A percentile compares a stretch with the other conserved stretches of the same genome.
Evolutionary conservation across 108 stramenopile genomes (phyloP).

Genomic region (Aureococcus anophagefferens): DNA sequence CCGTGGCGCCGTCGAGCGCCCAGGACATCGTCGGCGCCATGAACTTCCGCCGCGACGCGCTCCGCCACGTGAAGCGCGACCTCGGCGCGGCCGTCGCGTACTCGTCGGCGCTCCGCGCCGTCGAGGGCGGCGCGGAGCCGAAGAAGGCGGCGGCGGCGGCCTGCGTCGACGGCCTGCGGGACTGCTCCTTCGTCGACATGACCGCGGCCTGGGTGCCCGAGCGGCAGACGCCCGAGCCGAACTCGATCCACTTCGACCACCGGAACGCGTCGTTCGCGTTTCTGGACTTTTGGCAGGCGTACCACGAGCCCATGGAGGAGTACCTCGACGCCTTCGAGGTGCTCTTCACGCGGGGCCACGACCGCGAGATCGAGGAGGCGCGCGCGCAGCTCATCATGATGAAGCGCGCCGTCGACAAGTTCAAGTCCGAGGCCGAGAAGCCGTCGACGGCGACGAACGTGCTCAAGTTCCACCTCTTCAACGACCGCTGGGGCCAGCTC

Average conservation of each 20-base stretch:
- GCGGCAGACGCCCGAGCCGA: not conserved
- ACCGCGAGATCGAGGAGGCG: not conserved
- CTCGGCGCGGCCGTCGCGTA: not conserved
- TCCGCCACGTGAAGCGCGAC: not conserved
- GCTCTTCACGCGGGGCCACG: not conserved
- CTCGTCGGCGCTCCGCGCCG: not conserved
- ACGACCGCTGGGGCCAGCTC: not conserved
- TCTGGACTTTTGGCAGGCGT: not conserved
- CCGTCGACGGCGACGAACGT: not conserved
- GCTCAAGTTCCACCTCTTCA: not conserved
- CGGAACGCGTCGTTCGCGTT: not conserved
- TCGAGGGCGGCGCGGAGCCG: not conserved
- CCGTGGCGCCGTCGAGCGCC: too few relatives aligned
- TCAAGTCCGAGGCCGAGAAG: not conserved
- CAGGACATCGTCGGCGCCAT: not conserved
- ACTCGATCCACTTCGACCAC: not conserved
- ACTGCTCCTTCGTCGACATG: not conserved
- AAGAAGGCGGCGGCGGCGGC: not conserved
- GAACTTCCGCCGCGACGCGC: not conserved
- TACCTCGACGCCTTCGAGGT: not conserved
- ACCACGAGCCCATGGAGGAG: not conserved
- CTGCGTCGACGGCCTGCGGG: not conserved
- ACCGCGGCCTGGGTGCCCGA: not conserved
- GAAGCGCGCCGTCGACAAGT: not conserved
- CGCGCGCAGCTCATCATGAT: not conserved